These are phyloP conservation scores for Sedum album DNA, from an alignment of 164 flowering plant species.

Conservation along the genomic window DNA sequence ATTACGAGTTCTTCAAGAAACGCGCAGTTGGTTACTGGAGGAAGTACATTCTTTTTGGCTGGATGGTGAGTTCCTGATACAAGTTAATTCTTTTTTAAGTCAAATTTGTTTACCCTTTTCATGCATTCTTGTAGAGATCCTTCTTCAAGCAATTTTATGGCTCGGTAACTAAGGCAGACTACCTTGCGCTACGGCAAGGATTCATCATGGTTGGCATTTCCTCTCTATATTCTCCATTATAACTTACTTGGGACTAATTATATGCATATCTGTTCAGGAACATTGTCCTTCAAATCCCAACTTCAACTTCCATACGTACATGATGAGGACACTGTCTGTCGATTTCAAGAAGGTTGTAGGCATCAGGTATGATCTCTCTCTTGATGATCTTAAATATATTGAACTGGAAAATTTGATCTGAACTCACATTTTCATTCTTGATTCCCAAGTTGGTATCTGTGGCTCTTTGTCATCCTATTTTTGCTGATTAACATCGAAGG, in stretches of 20 bases:
- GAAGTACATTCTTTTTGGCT: slow-evolving; percentile 26
- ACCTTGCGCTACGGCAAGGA: slow-evolving; percentile 32
- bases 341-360: slow-evolving; percentile 72
- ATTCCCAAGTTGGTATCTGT: slow-evolving; percentile 56
- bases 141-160: slow-evolving; percentile 38
- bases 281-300: slow-evolving; percentile 42
- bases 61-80: slow-evolving; percentile 23
- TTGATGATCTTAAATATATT: background rate
- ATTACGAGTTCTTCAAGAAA: slow-evolving; percentile 14
- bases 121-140: slow-evolving; percentile 19
- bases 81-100: background rate
- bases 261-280: too few species aligned
- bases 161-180: slow-evolving; percentile 36
- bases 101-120: background rate
- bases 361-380: slow-evolving; percentile 44
- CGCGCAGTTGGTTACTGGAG: slow-evolving; percentile 29
- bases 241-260: background rate
- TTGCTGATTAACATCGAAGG: slow-evolving; percentile 75
- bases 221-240: background rate
- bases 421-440: background rate
- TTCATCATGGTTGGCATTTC: slow-evolving; percentile 25
- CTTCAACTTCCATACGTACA: slow-evolving; percentile 67
- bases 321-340: slow-evolving; percentile 52
- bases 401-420: background rate
- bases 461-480: slow-evolving; percentile 77